phyloP scores from a whole-genome alignment of 176 grass and related monocot species.

The Avena eriantha region DNA sequence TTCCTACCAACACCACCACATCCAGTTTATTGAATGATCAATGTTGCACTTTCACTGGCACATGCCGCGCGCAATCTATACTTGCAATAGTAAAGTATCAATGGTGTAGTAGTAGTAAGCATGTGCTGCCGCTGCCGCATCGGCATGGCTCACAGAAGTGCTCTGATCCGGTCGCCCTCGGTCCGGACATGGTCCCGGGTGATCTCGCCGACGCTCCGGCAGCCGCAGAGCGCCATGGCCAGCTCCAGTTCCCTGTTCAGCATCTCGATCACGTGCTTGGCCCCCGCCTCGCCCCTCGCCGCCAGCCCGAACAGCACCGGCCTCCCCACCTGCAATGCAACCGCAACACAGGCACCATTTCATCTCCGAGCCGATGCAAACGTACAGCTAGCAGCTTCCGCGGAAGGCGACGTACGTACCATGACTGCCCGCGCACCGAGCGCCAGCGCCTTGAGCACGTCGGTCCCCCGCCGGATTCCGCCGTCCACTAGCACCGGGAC shows the following conservation, averaged over 20 bases:
- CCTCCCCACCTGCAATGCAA: constrained; percentile 61
- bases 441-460: constrained; percentile 85
- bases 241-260: constrained; percentile 75
- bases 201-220: constrained; percentile 60
- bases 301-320: constrained; percentile 79
- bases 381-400: neutral
- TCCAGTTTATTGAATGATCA: neutral
- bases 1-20: neutral
- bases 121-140: neutral
- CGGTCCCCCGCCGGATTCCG: constrained; percentile 80
- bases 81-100: neutral
- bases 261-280: constrained; percentile 77
- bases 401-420: constrained; percentile 36
- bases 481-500: constrained; percentile 86
- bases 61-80: neutral
- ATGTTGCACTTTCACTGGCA: neutral
- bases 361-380: neutral
- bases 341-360: neutral
- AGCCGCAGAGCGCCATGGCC: constrained; percentile 81
- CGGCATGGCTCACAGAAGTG: constrained; percentile 48
- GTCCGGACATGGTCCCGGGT: constrained; percentile 64
- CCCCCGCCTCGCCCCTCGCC: constrained; percentile 69
- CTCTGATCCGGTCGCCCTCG: constrained; percentile 61
- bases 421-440: constrained; percentile 75
- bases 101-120: too few relatives aligned